phyloP scores from a whole-genome alignment of 306 rosid species.

The Cucurbita moschata region DNA sequence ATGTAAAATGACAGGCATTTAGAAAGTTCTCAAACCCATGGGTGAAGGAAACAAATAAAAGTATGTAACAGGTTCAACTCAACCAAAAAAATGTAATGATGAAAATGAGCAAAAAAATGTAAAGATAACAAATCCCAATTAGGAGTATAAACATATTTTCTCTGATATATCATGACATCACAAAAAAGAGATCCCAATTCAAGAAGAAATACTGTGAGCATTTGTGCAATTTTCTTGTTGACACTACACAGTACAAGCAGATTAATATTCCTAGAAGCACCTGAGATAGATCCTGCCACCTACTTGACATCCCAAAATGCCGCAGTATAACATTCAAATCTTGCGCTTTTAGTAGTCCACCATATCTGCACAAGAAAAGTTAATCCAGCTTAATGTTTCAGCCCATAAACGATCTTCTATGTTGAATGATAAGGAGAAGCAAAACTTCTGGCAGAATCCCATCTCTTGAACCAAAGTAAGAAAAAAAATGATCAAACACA shows the following conservation, averaged over 20 bases:
- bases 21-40: not conserved
- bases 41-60: not conserved
- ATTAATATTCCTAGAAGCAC: conserved; percentile 17
- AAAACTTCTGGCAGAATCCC: not conserved
- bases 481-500: not conserved
- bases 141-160: not conserved
- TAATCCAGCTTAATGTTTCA: not conserved
- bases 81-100: not conserved
- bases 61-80: not conserved
- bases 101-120: not conserved
- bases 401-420: not conserved
- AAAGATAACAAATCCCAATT: not conserved
- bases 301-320: conserved; percentile 38
- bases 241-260: not conserved
- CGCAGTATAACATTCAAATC: conserved; percentile 60
- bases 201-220: not conserved
- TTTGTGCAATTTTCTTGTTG: not conserved
- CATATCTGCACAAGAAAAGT: conserved; percentile 28
- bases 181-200: not conserved
- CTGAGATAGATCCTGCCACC: conserved; percentile 49
- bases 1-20: not conserved
- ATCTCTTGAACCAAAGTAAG: not conserved
- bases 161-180: not conserved
- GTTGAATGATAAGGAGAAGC: not conserved
- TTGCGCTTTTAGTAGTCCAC: conserved; percentile 43